Base-by-base conservation (phyloP, 805 yeast genomes). In the Candida sphagnicola region DNA sequence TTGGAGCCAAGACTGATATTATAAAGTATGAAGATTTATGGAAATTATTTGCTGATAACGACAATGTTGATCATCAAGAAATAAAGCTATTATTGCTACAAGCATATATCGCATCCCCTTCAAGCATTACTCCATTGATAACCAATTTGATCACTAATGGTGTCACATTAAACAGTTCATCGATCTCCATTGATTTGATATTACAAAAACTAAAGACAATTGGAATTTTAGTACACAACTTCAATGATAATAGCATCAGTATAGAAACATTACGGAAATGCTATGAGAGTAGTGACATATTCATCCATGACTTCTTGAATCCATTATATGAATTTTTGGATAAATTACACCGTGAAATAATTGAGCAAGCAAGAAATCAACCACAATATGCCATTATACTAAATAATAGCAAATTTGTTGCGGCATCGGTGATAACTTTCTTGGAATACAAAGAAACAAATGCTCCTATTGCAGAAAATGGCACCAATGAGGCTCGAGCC, bases 341-440 rank as follows among this genome's bases (percentile, higher is more conserved):
- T 3, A 46, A 47, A 30, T 44, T 44, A 19, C 5, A 19, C 19
- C 16, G 28, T 11, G 41, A 33, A 8, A 31, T 23, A 18, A 5
- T 28, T 15, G 26, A 21, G 16, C 31, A 32, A 23, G 33, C 33
- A 10, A 18, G 18, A 2, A 28, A 26, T 12, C 30, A 32, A 15
- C 34, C 37, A 8, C 46, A 46, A 15, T 43, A 42, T 17, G 34
- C 37, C 10, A 49, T 59, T 1, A 37, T 65, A 28, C 34, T 42
- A 11, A 66, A 66, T 42, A 66, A 66, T 44, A 38, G 60, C 15
- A 53, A 51, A 40, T 67, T 57, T 42, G 54, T 65, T 23, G 55
- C 62, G 23, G 67, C 53, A 8, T 37, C 54, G 5, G 44, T 53
- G 2, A 15, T 39, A 5, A 29, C 35, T 8, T 37, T 40, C 10